Conservation (phyloP, 306 rosid genomes). For the Arachis hypogaea region DNA sequence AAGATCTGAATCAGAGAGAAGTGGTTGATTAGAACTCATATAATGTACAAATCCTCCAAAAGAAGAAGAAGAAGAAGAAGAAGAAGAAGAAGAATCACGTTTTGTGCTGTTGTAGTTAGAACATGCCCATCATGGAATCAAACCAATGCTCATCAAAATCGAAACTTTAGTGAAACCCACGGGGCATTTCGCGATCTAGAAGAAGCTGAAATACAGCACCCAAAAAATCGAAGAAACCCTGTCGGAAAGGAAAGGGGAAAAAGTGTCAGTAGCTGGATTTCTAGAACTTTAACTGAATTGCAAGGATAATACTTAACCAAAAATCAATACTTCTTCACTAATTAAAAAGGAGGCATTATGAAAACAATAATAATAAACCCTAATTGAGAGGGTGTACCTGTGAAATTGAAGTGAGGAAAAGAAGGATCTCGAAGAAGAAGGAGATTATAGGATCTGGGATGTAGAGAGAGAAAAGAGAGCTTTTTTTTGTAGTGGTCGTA, state of each 20-base stretch:
- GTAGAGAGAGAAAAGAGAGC: neutral
- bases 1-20: constrained; percentile 56
- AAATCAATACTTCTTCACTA: neutral
- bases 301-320: neutral
- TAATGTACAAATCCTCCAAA: constrained; percentile 39
- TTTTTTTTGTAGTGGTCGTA: too few species aligned
- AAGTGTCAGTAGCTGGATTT: neutral
- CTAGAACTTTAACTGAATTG: neutral
- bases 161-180: neutral
- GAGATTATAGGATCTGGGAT: neutral
- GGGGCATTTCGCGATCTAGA: neutral
- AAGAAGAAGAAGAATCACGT: neutral
- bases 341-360: neutral
- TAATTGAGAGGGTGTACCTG: neutral
- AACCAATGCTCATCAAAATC: neutral
- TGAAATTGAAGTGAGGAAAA: neutral
- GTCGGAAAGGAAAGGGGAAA: neutral
- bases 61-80: neutral
- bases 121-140: neutral
- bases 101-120: neutral
- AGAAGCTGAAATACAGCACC: too few species aligned
- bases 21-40: constrained; percentile 69
- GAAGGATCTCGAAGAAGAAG: neutral
- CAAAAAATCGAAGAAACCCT: neutral
- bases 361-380: neutral